phyloP scores from a whole-genome alignment of 2,329 filamentous ascomycete species.

The Chaetomium sp. region DNA sequence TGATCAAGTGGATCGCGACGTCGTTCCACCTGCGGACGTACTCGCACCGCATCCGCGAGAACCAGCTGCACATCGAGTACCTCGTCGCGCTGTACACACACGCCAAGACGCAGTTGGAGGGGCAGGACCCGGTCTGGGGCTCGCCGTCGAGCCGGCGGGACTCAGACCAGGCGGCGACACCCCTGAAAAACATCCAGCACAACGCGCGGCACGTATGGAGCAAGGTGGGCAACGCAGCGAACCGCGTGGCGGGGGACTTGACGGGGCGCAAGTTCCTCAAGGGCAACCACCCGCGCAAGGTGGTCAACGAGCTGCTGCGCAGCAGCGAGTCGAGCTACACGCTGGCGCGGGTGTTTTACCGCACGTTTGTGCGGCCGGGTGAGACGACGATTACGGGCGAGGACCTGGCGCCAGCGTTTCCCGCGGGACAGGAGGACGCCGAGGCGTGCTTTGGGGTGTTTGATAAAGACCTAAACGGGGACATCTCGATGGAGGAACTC shows the following conservation, averaged over 20 bases:
- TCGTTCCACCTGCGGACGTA: constrained; percentile 91
- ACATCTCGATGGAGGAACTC: constrained; percentile 92
- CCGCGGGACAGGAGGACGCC: constrained; percentile 69
- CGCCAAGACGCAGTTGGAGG: constrained; percentile 65
- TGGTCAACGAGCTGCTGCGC: constrained; percentile 70
- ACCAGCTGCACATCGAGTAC: constrained; percentile 74
- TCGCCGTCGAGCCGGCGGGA: constrained; percentile 27
- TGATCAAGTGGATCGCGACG: constrained; percentile 91
- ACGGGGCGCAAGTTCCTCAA: constrained; percentile 64
- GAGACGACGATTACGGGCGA: constrained; percentile 71
- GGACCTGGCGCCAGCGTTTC: constrained; percentile 72
- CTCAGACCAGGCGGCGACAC: constrained; percentile 61
- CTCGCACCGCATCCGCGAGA: constrained; percentile 70
- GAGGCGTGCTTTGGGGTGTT: constrained; percentile 87
- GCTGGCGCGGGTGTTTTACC: constrained; percentile 79
- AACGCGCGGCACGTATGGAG: constrained; percentile 69
- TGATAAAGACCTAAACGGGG: constrained; percentile 93
- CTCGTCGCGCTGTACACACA: constrained; percentile 57
- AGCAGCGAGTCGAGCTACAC: constrained; percentile 71
- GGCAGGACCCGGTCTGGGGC: constrained; percentile 45
- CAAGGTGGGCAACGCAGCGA: constrained; percentile 79
- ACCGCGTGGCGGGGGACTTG: constrained; percentile 83
- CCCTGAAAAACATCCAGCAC: constrained; percentile 64
- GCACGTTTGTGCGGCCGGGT: constrained; percentile 70
- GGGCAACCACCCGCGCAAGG: constrained; percentile 75